Conservation (phyloP, 176 grass and related monocot genomes). For the Stipa capillata region DNA sequence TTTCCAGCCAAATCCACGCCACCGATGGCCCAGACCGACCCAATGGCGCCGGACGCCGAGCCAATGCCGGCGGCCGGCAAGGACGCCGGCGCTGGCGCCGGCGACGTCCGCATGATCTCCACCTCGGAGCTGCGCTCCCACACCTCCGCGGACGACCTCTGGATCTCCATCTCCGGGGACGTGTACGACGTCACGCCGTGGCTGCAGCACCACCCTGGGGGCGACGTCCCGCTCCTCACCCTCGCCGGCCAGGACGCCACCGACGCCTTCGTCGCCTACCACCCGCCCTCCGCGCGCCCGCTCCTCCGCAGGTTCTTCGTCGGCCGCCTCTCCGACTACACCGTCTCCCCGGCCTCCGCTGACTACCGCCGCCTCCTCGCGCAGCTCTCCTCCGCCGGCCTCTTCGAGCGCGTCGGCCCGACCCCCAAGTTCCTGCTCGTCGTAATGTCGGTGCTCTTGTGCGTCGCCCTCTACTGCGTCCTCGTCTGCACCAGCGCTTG, state of each 20-base stretch:
- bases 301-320: slow-evolving; percentile 56
- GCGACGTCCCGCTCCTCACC: slow-evolving; percentile 56
- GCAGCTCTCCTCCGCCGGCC: slow-evolving; percentile 49
- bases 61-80: too few relatives aligned
- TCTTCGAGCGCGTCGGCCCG: slow-evolving; percentile 59
- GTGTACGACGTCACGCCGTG: slow-evolving; percentile 84
- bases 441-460: slow-evolving; percentile 29
- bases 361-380: slow-evolving; percentile 70
- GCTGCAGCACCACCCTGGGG: slow-evolving; percentile 60
- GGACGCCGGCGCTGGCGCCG: too few relatives aligned
- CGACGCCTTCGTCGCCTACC: slow-evolving; percentile 81
- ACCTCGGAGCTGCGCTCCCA: slow-evolving; percentile 54
- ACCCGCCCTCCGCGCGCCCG: slow-evolving; percentile 49
- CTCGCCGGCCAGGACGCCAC: slow-evolving; percentile 75
- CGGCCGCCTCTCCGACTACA: slow-evolving; percentile 59
- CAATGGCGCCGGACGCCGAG: slow-evolving; percentile 28
- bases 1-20: slow-evolving; percentile 11
- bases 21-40: background rate
- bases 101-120: slow-evolving; percentile 35
- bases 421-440: slow-evolving; percentile 12
- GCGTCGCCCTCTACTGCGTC: slow-evolving; percentile 21
- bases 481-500: slow-evolving; percentile 19
- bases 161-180: slow-evolving; percentile 83
- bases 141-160: slow-evolving; percentile 41
- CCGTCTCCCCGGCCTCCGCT: slow-evolving; percentile 47